A percentile compares a stretch with the other conserved stretches of the same genome.
These are phyloP conservation scores for Aspergillus aculeatinus DNA, from an alignment of 2,329 filamentous ascomycete species.

Conservation along the genomic window DNA sequence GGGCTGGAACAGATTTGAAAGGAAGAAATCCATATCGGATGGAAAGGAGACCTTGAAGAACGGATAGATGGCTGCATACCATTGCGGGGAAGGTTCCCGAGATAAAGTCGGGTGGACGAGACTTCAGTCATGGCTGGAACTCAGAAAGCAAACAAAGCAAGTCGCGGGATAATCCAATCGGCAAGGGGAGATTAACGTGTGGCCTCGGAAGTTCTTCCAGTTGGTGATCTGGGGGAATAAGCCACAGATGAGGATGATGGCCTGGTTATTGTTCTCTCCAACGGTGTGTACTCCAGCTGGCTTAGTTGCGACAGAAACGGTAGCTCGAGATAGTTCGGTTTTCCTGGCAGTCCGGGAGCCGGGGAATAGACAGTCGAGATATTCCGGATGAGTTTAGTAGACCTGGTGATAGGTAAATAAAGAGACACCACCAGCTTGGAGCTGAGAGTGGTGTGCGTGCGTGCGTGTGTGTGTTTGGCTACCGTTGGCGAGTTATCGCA, in stretches of 20 bases:
- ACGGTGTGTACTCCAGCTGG: neutral
- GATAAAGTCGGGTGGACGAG: constrained; percentile 90
- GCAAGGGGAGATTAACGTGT: neutral
- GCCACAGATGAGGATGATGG: neutral
- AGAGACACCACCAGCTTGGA: neutral
- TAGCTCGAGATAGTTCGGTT: neutral
- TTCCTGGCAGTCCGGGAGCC: neutral
- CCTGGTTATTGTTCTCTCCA: neutral
- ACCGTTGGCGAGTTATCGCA: neutral
- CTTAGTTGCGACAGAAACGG: neutral
- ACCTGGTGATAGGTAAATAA: neutral
- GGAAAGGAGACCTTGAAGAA: constrained; percentile 24
- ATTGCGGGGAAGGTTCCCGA: constrained; percentile 95
- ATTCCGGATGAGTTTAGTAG: neutral
- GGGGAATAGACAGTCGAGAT: neutral
- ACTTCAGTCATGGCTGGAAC: constrained; percentile 71
- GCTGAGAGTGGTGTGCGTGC: neutral
- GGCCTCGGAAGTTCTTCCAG: constrained; percentile 1
- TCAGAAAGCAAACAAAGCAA: neutral
- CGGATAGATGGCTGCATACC: constrained; percentile 61
- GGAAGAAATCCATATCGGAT: constrained; percentile 22
- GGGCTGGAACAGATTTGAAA: constrained; percentile 9
- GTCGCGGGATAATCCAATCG: neutral
- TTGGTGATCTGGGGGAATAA: neutral
- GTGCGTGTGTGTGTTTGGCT: neutral